Percentiles rank a stretch among this genome's conserved stretches.
phyloP scores from a whole-genome alignment of 2,329 filamentous ascomycete genomes.

The Xylariaceae sp. region DNA sequence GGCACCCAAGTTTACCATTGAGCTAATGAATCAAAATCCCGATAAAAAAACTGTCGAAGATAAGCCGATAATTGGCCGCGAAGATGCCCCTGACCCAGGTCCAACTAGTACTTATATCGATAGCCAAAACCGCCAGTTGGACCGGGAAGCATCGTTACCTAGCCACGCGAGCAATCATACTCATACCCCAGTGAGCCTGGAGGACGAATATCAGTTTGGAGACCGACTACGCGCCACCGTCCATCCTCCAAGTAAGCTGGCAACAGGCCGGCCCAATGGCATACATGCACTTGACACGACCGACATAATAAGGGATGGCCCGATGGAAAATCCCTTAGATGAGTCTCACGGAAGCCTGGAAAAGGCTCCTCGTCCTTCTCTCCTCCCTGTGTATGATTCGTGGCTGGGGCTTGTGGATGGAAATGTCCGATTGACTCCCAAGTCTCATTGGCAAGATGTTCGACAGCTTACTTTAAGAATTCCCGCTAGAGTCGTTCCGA shows the following conservation, averaged over 20 bases:
- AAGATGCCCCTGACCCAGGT: background rate
- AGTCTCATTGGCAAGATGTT: constrained; percentile 87
- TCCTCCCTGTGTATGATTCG: constrained; percentile 54
- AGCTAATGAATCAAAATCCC: constrained; percentile 39
- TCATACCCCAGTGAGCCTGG: background rate
- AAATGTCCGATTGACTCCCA: constrained; percentile 72
- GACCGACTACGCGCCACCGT: constrained; percentile 20
- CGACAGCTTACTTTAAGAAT: constrained; percentile 64
- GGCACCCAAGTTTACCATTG: constrained; percentile 65
- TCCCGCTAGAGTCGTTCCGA: constrained; percentile 13
- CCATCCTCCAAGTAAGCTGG: constrained; percentile 24
- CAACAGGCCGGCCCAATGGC: constrained; percentile 14
- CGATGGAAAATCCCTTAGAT: constrained; percentile 32
- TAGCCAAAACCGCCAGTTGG: constrained; percentile 15
- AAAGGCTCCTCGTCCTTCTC: constrained; percentile 23
- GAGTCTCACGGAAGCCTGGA: constrained; percentile 16
- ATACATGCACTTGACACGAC: constrained; percentile 32
- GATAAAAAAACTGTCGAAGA: constrained; percentile 13
- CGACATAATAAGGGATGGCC: constrained; percentile 34
- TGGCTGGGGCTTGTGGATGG: constrained; percentile 52
- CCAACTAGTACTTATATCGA: background rate
- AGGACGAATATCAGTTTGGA: constrained; percentile 16
- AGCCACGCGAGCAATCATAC: constrained; percentile 24
- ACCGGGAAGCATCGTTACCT: constrained; percentile 27
- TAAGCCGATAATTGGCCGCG: constrained; percentile 12